These are phyloP conservation scores for Pseudocercospora vitis DNA, from an alignment of 2,329 filamentous ascomycete species.

Conservation along the genomic window DNA sequence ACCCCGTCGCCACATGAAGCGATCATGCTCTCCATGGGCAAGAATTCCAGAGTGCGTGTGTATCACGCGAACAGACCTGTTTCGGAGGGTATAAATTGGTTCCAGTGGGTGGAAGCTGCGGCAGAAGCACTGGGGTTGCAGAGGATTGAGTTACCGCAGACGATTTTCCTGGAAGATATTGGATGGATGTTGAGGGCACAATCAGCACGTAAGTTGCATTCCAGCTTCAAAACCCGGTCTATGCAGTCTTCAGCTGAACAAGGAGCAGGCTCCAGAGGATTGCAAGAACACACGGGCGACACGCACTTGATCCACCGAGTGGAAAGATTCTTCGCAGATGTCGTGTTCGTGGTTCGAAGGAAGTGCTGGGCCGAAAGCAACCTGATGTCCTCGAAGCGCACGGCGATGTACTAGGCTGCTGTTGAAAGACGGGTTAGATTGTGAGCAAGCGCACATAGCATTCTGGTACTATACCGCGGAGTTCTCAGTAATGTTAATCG, in stretches of 20 bases:
- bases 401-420: constrained; percentile 1
- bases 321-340: constrained; percentile 17
- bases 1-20: constrained; percentile 15
- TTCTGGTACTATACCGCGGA: constrained; percentile 5
- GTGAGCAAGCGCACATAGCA: not conserved
- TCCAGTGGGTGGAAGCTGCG: constrained; percentile 11
- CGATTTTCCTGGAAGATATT: constrained; percentile 18
- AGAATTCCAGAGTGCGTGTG: constrained; percentile 11
- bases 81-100: constrained; percentile 5
- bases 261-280: constrained; percentile 13
- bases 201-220: constrained; percentile 15
- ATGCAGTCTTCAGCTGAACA: not conserved
- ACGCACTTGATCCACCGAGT: constrained; percentile 22
- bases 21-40: constrained; percentile 14
- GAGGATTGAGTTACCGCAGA: constrained; percentile 15
- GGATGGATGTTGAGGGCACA: constrained; percentile 19
- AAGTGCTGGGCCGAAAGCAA: constrained; percentile 10
- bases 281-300: constrained; percentile 17
- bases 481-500: constrained; percentile 1
- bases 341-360: constrained; percentile 17
- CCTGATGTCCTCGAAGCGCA: constrained; percentile 33
- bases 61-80: constrained; percentile 11
- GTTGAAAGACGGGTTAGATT: not conserved
- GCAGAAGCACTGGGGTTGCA: constrained; percentile 14
- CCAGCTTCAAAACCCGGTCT: not conserved